Evolutionary conservation across 495 filamentous ascomycete genomes (phyloP), one percentile per base, ranked within the genome.

Genomic region (Penicillium canescens): DNA sequence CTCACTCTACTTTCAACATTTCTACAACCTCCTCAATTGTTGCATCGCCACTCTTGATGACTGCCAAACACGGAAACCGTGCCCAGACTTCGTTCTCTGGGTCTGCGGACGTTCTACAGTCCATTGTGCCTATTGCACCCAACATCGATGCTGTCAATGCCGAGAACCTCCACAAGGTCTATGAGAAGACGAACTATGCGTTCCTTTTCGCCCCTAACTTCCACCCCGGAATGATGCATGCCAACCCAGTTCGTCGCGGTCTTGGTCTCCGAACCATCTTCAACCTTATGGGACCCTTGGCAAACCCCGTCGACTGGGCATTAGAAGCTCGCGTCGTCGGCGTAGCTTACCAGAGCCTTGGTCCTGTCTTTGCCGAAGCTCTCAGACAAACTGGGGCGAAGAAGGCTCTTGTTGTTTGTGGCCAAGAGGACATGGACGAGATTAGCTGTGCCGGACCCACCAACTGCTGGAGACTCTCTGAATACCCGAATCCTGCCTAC

Each of bases 131-230:
- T 0, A 75, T 69, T 23, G 72, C 90, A 8, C 92, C 93, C 1
- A 82, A 86, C 24, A 83, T 99, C 40, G 68, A 73, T 14, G 84
- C 86, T 26, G 79, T 96, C 50, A 88, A 81, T 4, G 84, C 90
- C 3, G 57, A 78, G 35, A 90, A 86, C 28, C 77, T 97, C 45
- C 56, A 80, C 24, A 52, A 71, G 39, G 80, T 96, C 47, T 98
- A 95, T 69, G 74, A 81, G 40, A 69, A 76, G 33, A 88, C 86
- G 55, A 96, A 91, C 71, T 99, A 98, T 74, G 86, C 88, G 47
- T 99, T 99, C 75, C 84, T 99, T 26, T 99, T 94, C 67, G 95
- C 95, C 0, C 95, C 92, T 24, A 87, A 92, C 57, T 99, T 97
- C 80, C 95, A 99, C 73, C 90, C 90, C 0, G 92, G 89, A 36